Evolutionary conservation across 768 basidiomycete species (phyloP).

Genomic region (Leccinum incarnatum): DNA sequence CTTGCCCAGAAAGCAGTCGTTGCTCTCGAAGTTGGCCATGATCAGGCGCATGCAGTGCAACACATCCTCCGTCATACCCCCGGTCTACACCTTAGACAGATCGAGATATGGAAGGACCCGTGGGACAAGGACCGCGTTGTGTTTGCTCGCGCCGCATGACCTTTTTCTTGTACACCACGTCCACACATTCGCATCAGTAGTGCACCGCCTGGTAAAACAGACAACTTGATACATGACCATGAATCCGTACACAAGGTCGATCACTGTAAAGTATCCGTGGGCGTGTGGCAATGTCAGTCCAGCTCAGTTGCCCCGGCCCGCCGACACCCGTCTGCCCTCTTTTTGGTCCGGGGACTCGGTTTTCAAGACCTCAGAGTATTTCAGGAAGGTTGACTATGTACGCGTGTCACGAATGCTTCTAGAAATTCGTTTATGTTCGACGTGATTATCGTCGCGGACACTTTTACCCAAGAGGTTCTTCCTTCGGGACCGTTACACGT

Average conservation of each 20-base stretch:
- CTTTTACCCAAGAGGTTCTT: background rate
- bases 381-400: background rate
- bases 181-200: background rate
- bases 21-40: constrained; percentile 77
- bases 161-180: background rate
- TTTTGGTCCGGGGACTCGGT: constrained; percentile 7
- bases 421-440: background rate
- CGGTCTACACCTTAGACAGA: constrained; percentile 41
- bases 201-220: constrained; percentile 17
- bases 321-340: background rate
- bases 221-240: constrained; percentile 2
- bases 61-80: constrained; percentile 52
- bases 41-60: constrained; percentile 64
- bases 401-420: background rate
- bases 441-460: constrained; percentile 13
- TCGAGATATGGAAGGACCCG: constrained; percentile 73
- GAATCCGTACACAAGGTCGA: background rate
- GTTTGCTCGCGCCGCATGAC: constrained; percentile 45
- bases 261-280: constrained; percentile 8
- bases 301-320: constrained; percentile 8
- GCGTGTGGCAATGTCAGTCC: constrained; percentile 7
- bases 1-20: constrained; percentile 53
- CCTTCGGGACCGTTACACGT: background rate
- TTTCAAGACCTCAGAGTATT: constrained; percentile 5
- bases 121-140: constrained; percentile 77